Evolutionary conservation across 768 basidiomycete genomes (phyloP), one percentile per base, ranked within the genome.

Genomic region (Leccinum disarticulatum): DNA sequence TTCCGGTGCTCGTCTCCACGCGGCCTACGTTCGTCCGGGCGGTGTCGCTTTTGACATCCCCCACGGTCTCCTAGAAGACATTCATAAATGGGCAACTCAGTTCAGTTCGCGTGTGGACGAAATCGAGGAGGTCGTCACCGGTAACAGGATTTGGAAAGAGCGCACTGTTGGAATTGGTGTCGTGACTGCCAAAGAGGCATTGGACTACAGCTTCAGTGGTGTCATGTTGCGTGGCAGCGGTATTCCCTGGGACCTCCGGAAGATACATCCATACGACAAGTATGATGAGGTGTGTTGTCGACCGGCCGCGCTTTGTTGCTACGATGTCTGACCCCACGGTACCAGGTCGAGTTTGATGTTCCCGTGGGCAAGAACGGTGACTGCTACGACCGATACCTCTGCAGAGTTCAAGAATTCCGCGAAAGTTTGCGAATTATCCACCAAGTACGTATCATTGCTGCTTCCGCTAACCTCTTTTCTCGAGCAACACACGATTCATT

Each of bases 41-140:
- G 96, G 96, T 67, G 96, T 99, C 52, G 96, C 96, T 2, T 98
- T 95, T 71, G 96, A 99, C 70, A 81, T 99, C 49, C 96, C 96
- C 11, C 95, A 98, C 65, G 96, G 96, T n/a, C 80, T 99, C n/a
- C 84, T 99, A 36, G 91, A 98, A 66, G 96, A 99, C 74, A 97
- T 99, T 70, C 93, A 91, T 84, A 91, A 90, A 70, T 99, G 96
- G 96, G 90, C 91, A 2, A 97, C 96, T 1, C 96, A 98, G 69
- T 99, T 97, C 74, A 76, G 82, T 51, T 87, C 86, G 54, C 84
- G 96, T 62, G 82, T 99, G 28, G 95, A 99, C 70, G 96, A 99
- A 77, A 91, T 98, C 64, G 96, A 99, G 77, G 95, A 98, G 76
- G 94, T 99, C 64, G 87, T 99, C 31, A 95, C 93, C 3, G 95